phyloP scores from a whole-genome alignment of 2,329 filamentous ascomycete genomes.

The Botrytis elliptica region DNA sequence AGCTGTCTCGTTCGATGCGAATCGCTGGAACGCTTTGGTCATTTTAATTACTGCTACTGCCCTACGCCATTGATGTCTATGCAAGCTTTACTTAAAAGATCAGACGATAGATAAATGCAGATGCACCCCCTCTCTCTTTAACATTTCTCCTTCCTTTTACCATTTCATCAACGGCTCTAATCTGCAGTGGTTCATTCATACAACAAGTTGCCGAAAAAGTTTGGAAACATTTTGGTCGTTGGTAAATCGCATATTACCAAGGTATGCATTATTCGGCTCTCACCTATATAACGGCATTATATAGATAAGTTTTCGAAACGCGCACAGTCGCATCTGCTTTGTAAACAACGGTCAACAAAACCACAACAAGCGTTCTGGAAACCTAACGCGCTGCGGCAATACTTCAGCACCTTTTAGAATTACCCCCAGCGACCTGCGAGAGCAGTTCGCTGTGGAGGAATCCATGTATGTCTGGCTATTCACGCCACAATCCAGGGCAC shows the following conservation, averaged over 20 bases:
- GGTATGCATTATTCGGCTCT: constrained; percentile 36
- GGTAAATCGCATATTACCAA: constrained; percentile 29
- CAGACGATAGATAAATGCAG: constrained; percentile 40
- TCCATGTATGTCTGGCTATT: constrained; percentile 64
- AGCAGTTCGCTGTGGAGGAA: constrained; percentile 75
- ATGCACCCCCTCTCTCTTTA: constrained; percentile 32
- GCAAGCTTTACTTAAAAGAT: constrained; percentile 35
- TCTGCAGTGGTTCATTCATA: neutral
- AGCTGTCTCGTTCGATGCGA: constrained; percentile 50
- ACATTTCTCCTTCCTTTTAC: constrained; percentile 30
- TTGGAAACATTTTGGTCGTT: constrained; percentile 25
- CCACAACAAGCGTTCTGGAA: constrained; percentile 34
- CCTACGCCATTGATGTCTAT: constrained; percentile 35
- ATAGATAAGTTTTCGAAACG: constrained; percentile 36
- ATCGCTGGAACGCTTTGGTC: constrained; percentile 49
- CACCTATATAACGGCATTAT: constrained; percentile 38
- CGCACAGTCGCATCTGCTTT: constrained; percentile 33
- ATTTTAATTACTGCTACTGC: constrained; percentile 35
- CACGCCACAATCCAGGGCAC: constrained; percentile 54
- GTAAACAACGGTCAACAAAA: constrained; percentile 36
- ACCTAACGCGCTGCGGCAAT: constrained; percentile 37
- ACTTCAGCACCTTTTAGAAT: constrained; percentile 41
- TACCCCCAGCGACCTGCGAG: constrained; percentile 68
- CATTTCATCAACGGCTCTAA: constrained; percentile 33
- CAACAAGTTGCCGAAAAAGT: constrained; percentile 27